Base-by-base conservation (phyloP, 176 grass and related monocot genomes). In the Triticum dicoccoides region DNA sequence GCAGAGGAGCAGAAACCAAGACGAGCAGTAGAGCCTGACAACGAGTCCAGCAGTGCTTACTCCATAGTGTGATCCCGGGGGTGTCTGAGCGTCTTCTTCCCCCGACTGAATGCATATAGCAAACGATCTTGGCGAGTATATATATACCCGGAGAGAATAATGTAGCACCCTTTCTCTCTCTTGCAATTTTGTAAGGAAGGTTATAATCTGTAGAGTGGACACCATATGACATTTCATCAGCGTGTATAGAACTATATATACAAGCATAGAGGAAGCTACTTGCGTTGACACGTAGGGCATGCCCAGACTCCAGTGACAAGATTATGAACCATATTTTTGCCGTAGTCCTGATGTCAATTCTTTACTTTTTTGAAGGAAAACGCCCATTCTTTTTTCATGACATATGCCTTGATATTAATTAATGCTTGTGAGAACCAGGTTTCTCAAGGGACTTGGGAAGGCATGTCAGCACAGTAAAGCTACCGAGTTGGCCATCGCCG, bases 21-120 rank as follows among this genome's bases (percentile, higher is more conserved):
- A 25, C 77, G 70, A 12, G 20, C 2, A 6, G 64, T 13, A 42
- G 79, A 71, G 63, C 65, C 74, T 18, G 71, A 84, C 8, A 87
- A 77, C 37, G 69, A 88, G 35, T 61, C 89, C 69, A 91, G 37
- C 86, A 64, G 8, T 67, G 77, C 85, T 52, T 87, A 91, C 82
- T 91, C 90, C 3, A 85, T 91, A 91, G 90, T 88, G 2, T 91
- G 90, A 91, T 25, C 62, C 14, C 21, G 15, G 5, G 6, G 30
- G 13, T 64, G 51, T 71, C 54, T 54, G 73, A 34, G 44, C 77
- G 68, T 66, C 20, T 20, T 59, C 11, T 66, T 66, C 32, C 73
- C 42, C 42, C 65, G 25, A 69, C 61, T 45, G 58, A 35, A 85
- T 34, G 44, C 88, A 63, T 71, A 70, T 51, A 63, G 54, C 3